Conservation (phyloP, 257 asterid genomes). For the Ocimum tenuiflorum region DNA sequence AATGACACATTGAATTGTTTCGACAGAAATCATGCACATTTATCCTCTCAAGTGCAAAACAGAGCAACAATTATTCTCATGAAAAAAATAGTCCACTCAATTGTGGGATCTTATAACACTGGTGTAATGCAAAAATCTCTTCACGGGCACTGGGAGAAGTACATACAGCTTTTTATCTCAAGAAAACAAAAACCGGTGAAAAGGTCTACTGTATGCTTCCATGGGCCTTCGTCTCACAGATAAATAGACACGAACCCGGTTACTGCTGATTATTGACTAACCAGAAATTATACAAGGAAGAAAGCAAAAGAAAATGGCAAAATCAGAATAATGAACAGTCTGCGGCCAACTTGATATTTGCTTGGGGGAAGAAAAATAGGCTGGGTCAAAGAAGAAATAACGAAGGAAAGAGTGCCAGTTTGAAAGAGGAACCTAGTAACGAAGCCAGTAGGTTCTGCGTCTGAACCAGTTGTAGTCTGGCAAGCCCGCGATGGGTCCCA, state of each 20-base stretch:
- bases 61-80: not conserved
- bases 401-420: slow-evolving; percentile 10
- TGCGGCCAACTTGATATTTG: slow-evolving; percentile 8
- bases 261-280: slow-evolving; percentile 34
- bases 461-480: slow-evolving; percentile 99
- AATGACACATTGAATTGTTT: not conserved
- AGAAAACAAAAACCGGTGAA: not conserved
- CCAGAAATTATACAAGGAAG: slow-evolving; percentile 26
- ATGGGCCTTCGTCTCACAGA: not conserved
- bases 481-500: slow-evolving; percentile 72
- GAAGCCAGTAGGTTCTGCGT: slow-evolving; percentile 97
- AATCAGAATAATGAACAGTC: not conserved
- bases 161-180: slow-evolving; percentile 12
- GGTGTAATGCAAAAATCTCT: not conserved
- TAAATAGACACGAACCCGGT: slow-evolving; percentile 7
- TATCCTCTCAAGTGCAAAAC: not conserved
- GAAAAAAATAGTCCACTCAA: not conserved
- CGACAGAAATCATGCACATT: not conserved
- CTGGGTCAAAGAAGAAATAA: not conserved
- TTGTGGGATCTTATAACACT: not conserved
- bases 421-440: slow-evolving; percentile 52
- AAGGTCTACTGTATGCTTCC: slow-evolving; percentile 1
- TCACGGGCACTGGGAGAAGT: not conserved
- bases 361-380: not conserved
- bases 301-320: not conserved